Percentiles rank a stretch among this genome's conserved stretches.
Conservation (phyloP, 75 land plant genomes). For the Pinus albicaulis region DNA sequence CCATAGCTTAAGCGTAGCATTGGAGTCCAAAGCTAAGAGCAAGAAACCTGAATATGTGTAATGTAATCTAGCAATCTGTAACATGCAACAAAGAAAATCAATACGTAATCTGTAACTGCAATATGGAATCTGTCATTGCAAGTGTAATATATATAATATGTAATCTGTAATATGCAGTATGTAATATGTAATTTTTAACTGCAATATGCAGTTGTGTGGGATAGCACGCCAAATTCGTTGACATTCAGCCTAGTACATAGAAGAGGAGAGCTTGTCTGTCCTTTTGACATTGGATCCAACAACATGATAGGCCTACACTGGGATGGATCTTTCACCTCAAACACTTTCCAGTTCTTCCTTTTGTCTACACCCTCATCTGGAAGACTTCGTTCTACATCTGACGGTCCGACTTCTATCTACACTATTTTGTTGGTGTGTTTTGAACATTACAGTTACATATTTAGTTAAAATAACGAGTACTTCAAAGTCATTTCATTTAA, state of each 20-base stretch:
- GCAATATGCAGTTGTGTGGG: not conserved
- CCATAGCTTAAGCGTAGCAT: not conserved
- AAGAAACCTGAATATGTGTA: not conserved
- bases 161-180: too few species aligned
- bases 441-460: not conserved
- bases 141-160: too few species aligned
- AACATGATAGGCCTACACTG: not conserved
- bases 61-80: slow-evolving; percentile 5
- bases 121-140: too few species aligned
- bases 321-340: not conserved
- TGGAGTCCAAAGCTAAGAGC: slow-evolving; percentile 1
- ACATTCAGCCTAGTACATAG: not conserved
- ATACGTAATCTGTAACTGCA: too few species aligned
- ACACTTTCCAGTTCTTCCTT: not conserved
- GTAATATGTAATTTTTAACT: too few species aligned
- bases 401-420: too few species aligned
- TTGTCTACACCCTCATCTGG: not conserved
- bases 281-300: not conserved
- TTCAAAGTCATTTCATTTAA: not conserved
- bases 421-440: too few species aligned
- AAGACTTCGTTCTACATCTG: not conserved
- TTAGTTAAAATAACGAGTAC: not conserved
- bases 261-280: not conserved
- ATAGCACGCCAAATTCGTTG: not conserved
- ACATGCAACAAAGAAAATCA: not conserved